Percentiles rank a stretch among this genome's conserved stretches.
Evolutionary conservation across 495 filamentous ascomycete genomes (phyloP).

Genomic region (Penicillium antarcticum): DNA sequence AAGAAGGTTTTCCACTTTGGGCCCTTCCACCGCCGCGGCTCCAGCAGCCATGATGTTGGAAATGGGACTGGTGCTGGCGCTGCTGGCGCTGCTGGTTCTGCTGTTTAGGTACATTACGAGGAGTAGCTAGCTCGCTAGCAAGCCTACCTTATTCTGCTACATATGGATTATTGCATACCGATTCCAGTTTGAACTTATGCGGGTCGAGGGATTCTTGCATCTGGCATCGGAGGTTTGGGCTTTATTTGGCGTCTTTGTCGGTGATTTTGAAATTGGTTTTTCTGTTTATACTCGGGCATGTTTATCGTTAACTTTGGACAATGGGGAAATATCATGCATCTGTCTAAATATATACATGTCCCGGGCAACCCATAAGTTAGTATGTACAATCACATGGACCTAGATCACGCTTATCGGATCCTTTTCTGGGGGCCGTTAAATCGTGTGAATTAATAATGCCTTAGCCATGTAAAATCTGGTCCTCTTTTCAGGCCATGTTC

Average conservation of each 20-base stretch:
- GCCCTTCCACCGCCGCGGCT: slow-evolving; percentile 41
- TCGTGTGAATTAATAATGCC: no score
- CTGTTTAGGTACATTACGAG: background rate
- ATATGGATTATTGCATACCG: slow-evolving; percentile 5
- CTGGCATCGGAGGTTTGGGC: background rate
- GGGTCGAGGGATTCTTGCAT: background rate
- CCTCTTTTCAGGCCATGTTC: no score
- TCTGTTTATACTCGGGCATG: slow-evolving; percentile 5
- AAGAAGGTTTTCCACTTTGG: slow-evolving; percentile 44
- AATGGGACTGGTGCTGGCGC: slow-evolving; percentile 5
- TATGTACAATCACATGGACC: no score
- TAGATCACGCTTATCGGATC: no score
- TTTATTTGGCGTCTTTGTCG: background rate
- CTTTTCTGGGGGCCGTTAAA: no score
- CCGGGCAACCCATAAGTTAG: no score
- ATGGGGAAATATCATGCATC: background rate
- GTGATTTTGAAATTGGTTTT: background rate
- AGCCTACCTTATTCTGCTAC: background rate
- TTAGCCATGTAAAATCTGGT: no score
- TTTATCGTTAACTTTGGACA: background rate
- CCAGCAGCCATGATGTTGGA: slow-evolving; percentile 27
- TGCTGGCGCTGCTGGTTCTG: slow-evolving; percentile 3
- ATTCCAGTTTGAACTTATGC: background rate
- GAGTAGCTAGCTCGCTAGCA: background rate
- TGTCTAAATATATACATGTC: background rate